phyloP scores from a whole-genome alignment of 768 basidiomycete genomes.

The Termitomyces sp. region DNA sequence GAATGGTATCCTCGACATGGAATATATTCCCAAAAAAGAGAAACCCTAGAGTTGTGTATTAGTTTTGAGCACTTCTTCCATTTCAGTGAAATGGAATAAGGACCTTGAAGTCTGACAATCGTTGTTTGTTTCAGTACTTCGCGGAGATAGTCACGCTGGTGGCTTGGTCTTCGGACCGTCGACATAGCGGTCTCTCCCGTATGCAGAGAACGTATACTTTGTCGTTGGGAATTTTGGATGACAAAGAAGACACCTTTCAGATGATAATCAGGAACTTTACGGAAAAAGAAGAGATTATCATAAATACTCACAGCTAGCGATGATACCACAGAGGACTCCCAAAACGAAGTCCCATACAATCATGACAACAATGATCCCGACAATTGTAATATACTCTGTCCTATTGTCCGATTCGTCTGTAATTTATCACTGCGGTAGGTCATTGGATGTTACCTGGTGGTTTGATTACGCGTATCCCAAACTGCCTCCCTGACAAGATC shows the following conservation, averaged over 20 bases:
- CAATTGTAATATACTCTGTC: conserved; percentile 77
- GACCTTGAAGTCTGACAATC: conserved; percentile 82
- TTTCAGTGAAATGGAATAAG: neutral
- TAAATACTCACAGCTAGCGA: conserved; percentile 70
- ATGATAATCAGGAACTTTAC: neutral
- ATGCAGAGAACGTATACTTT: conserved; percentile 80
- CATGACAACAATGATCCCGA: conserved; percentile 89
- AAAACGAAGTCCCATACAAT: conserved; percentile 92
- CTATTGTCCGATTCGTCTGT: conserved; percentile 22
- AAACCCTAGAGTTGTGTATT: conserved; percentile 43
- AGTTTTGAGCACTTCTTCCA: neutral
- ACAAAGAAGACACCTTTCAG: conserved; percentile 82
- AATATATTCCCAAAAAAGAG: conserved; percentile 93
- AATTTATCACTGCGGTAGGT: neutral
- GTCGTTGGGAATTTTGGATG: conserved; percentile 81
- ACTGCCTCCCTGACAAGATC: conserved; percentile 93
- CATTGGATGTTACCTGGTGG: conserved; percentile 47
- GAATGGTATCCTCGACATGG: conserved; percentile 82
- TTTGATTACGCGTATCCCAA: conserved; percentile 92
- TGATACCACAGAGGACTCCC: conserved; percentile 88
- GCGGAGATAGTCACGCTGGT: conserved; percentile 84
- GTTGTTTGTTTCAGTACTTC: conserved; percentile 90
- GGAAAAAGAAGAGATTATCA: neutral
- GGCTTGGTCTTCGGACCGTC: conserved; percentile 83
- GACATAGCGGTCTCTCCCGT: conserved; percentile 84